Evolutionary conservation across 345 rosid genomes (phyloP).

Genomic region (Pelargonium nanum): DNA sequence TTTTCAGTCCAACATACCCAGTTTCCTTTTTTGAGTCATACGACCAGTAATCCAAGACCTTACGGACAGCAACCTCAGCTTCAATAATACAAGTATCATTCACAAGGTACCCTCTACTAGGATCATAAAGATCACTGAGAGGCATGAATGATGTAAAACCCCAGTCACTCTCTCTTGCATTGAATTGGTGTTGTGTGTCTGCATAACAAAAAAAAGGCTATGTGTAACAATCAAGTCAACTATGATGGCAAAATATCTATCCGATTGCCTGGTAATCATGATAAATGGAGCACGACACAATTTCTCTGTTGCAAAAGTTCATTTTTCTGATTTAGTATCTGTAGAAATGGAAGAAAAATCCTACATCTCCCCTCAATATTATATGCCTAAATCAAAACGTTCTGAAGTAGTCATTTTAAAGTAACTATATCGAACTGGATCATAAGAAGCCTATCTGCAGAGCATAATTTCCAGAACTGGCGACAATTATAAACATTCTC

Average conservation of each 20-base stretch:
- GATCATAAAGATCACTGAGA: constrained; percentile 85
- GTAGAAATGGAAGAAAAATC: no score
- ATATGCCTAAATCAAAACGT: no score
- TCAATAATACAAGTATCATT: constrained; percentile 69
- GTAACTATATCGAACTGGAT: no score
- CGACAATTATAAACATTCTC: no score
- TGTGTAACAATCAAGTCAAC: neutral
- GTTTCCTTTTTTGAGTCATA: constrained; percentile 95
- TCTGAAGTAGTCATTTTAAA: no score
- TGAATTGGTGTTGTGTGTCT: constrained; percentile 94
- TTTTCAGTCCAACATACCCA: constrained; percentile 93
- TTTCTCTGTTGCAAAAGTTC: no score
- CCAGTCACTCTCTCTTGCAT: constrained; percentile 91
- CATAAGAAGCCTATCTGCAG: no score
- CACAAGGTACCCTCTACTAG: constrained; percentile 66
- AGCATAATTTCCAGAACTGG: no score
- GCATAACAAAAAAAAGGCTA: constrained; percentile 10
- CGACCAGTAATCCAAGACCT: constrained; percentile 70
- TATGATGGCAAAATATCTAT: neutral
- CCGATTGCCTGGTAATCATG: neutral
- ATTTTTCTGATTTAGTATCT: no score
- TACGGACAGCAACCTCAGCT: constrained; percentile 86
- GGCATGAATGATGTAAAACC: constrained; percentile 94
- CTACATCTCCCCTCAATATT: no score
- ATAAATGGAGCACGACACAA: no score